Evolutionary conservation across 2,329 filamentous ascomycete species (phyloP).

Genomic region (Alternaria ethzedia): DNA sequence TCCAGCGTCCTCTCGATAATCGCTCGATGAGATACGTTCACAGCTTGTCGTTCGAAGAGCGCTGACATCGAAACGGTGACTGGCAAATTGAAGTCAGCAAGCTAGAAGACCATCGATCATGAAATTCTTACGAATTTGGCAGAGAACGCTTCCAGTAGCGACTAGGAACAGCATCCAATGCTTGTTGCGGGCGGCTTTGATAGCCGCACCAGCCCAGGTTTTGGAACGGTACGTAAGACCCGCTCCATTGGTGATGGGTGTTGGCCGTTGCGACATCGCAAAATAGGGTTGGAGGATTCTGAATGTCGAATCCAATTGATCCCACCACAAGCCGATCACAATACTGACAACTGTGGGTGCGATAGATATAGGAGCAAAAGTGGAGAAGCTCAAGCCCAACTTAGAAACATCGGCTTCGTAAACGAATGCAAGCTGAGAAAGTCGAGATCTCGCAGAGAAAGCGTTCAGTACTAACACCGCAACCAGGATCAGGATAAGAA

Average conservation of each 20-base stretch:
- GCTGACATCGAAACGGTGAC: conserved; percentile 29
- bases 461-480: conserved; percentile 15
- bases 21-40: conserved; percentile 1
- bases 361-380: conserved; percentile 29
- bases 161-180: conserved; percentile 22
- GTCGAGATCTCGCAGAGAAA: conserved; percentile 14
- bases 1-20: conserved; percentile 8
- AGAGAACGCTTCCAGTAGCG: conserved; percentile 16
- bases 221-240: conserved; percentile 25
- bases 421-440: conserved; percentile 25
- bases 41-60: conserved; percentile 19
- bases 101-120: not conserved
- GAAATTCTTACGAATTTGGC: conserved; percentile 8
- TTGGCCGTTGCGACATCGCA: conserved; percentile 20
- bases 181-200: conserved; percentile 18
- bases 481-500: not conserved
- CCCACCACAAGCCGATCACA: conserved; percentile 27
- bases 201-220: conserved; percentile 19
- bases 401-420: conserved; percentile 23
- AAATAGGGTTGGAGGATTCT: conserved; percentile 29
- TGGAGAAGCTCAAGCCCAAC: conserved; percentile 15
- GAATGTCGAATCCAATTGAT: conserved; percentile 24
- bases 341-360: conserved; percentile 27
- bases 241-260: conserved; percentile 13
- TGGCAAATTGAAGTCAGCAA: not conserved